Conservation (phyloP, 129 eudicot species). For the Flaveria bidentis region DNA sequence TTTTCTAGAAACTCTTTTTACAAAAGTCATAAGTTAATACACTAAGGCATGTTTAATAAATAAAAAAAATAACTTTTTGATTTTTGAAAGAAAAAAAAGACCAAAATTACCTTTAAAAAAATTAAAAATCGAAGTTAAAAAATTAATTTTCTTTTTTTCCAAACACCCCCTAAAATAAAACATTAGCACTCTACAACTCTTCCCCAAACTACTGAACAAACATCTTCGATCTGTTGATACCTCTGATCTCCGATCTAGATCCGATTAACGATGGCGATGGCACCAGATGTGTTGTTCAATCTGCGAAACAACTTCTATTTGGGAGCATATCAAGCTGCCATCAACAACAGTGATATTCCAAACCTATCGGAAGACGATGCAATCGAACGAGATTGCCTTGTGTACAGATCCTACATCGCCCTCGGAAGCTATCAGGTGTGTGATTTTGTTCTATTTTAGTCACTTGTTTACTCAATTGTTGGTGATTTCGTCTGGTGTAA, state of each 20-base stretch:
- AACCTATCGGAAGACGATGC: conserved; percentile 77
- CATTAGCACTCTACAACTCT: no score
- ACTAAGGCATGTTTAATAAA: no score
- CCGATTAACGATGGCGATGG: conserved; percentile 43
- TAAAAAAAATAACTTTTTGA: no score
- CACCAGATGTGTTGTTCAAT: conserved; percentile 79
- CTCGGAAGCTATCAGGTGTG: conserved; percentile 77
- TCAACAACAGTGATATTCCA: conserved; percentile 76
- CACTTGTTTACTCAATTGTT: conserved; percentile 13
- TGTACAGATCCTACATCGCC: conserved; percentile 90
- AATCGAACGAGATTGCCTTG: conserved; percentile 74
- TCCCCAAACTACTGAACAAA: not conserved
- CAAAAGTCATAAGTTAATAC: no score
- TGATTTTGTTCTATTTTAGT: not conserved
- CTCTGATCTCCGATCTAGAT: conserved; percentile 33
- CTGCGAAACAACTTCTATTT: conserved; percentile 77
- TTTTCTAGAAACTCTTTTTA: no score
- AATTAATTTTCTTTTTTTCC: no score
- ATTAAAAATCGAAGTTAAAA: no score
- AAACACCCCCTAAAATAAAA: no score
- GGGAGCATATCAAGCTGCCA: conserved; percentile 91
- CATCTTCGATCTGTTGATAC: conserved; percentile 15
- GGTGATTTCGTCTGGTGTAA: conserved; percentile 18
- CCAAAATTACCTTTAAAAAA: no score
- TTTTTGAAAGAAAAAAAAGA: no score